Base-by-base conservation (phyloP, 768 basidiomycete species). In the Boletus rubescentipes region DNA sequence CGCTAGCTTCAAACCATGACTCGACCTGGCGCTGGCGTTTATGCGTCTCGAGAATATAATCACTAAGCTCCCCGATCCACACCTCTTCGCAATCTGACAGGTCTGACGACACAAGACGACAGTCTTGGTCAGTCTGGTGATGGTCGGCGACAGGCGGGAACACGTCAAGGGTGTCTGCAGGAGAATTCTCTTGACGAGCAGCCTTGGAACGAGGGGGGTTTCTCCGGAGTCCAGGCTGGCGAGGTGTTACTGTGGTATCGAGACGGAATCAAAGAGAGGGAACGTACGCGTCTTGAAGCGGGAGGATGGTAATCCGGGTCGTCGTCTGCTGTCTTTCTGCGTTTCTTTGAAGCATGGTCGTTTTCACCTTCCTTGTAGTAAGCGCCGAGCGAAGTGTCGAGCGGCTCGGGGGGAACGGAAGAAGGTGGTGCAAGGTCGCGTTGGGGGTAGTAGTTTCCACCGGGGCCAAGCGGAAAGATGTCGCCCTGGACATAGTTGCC, bases 11-110 rank as follows among this genome's bases (percentile, higher is more conserved):
- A 60, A 91, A 92, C 77, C 82, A 88, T 44, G 83, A 79, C 54
- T 85, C 85, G 6, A 92, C 80, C 58, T 88, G 85, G 46, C 80
- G 82, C 68, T 84, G 82, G 46, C 89, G 82, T 65, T 84, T 84
- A 64, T 86, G 83, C 7, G 87, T 89, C 62, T 89, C 85, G 30
- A 85, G 65, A 48, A 83, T 76, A 62, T 92, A 93, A 52, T 82
- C 82, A 48, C 78, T 75, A 15, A 92, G 77, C 63, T 89, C 89
- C 23, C 74, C 77, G 40, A 75, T 72, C 91, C 91, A 93, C 15
- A 93, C 65, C 54, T 91, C 90, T 60, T 81, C 79, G 58, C 85
- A 90, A 54, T 91, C 91, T 29, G 91, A 89, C 57, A 93, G 73
- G 75, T 93, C 91, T 20, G 91, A 91, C 16, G 89, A 89, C 11